These are phyloP conservation scores for Cryoendolithus antarcticus DNA, from an alignment of 2,329 filamentous ascomycete species.

Conservation along the genomic window DNA sequence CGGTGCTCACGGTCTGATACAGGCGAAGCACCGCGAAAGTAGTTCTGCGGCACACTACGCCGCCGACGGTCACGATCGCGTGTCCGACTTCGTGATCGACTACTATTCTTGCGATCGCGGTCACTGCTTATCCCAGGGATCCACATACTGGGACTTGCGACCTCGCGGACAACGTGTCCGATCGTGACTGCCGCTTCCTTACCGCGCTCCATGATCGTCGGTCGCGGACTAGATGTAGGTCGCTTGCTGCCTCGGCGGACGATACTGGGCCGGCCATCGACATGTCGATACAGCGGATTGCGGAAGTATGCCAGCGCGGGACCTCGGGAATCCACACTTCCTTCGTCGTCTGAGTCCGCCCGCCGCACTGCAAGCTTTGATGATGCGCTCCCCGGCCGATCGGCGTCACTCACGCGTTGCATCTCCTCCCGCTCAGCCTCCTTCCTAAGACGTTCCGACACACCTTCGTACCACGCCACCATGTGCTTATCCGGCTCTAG, in stretches of 20 bases:
- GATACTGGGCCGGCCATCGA: conserved; percentile 30
- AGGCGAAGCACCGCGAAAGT: background rate
- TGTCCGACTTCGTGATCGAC: conserved; percentile 12
- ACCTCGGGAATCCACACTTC: conserved; percentile 31
- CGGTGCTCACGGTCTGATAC: conserved; percentile 2
- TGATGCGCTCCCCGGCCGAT: background rate
- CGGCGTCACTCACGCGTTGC: conserved; percentile 1
- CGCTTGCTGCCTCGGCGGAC: conserved; percentile 27
- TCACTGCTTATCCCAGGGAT: conserved; percentile 12
- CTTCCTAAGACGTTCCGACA: conserved; percentile 56
- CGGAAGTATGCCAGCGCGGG: conserved; percentile 38
- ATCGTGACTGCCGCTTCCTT: conserved; percentile 24
- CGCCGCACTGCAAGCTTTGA: conserved; percentile 1
- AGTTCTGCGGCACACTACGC: conserved; percentile 11
- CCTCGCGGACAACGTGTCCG: conserved; percentile 23
- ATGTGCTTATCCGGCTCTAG: conserved; percentile 63
- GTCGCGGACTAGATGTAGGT: conserved; percentile 20
- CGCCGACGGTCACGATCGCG: conserved; percentile 9
- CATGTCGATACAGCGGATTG: conserved; percentile 37
- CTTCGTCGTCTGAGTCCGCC: conserved; percentile 22
- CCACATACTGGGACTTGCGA: conserved; percentile 26
- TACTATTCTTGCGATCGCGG: conserved; percentile 10
- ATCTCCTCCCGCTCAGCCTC: conserved; percentile 40
- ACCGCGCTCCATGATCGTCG: conserved; percentile 20
- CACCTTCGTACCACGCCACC: conserved; percentile 71